Conservation (phyloP, 164 flowering plant species). For the Nelumbo lutea region DNA sequence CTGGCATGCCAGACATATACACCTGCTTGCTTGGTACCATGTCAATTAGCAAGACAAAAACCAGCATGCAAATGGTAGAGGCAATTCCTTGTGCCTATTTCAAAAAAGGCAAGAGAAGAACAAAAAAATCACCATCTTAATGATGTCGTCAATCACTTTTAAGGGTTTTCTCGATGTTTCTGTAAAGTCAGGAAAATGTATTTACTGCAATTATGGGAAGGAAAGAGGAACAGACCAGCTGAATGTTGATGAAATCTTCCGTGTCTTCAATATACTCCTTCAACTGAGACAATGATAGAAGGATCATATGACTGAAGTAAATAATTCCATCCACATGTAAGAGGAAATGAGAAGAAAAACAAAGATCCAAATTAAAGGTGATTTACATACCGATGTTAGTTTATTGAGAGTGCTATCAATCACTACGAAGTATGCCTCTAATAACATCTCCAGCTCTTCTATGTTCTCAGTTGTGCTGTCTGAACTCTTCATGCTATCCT, state of each 20-base stretch:
- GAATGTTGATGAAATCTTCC: conserved; percentile 60
- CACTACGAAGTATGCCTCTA: conserved; percentile 87
- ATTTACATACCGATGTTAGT: conserved; percentile 67
- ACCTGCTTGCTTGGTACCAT: no score
- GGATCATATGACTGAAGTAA: conserved; percentile 1
- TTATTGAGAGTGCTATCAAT: conserved; percentile 91
- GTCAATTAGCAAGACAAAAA: no score
- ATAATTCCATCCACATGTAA: neutral
- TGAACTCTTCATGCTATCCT: conserved; percentile 73
- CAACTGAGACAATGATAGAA: conserved; percentile 44
- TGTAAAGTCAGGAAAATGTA: neutral
- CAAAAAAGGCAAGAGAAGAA: neutral
- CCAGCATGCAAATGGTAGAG: no score
- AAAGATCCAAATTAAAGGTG: neutral
- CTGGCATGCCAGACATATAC: no score
- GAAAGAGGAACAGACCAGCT: conserved; percentile 49
- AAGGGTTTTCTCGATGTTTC: neutral
- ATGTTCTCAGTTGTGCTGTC: conserved; percentile 59
- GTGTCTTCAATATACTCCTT: conserved; percentile 24
- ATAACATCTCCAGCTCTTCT: conserved; percentile 90
- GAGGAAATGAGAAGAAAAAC: neutral
- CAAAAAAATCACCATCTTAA: neutral
- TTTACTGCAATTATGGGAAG: neutral
- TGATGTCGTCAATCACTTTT: neutral
- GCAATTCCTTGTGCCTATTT: neutral